Base-by-base conservation (phyloP, 805 yeast species). In the Lipomyces orientalis region DNA sequence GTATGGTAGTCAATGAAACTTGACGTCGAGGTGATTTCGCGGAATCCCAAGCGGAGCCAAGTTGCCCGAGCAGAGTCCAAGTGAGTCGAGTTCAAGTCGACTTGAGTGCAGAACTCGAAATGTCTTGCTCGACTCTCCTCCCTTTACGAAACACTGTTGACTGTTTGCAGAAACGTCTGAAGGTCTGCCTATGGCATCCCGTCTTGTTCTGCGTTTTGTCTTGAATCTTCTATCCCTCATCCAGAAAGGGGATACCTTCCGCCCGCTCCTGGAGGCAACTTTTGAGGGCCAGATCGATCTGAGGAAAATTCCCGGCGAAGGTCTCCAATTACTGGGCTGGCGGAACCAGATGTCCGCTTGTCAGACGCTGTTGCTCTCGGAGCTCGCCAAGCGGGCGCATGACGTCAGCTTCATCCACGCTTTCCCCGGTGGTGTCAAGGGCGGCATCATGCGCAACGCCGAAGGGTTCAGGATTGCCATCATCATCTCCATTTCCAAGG, bases 351-450 rank as follows among this genome's bases (percentile, higher is more conserved):
- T 33, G 10, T 8, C 60, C 49, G 9, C 60, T 25, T 7, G 9
- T 25, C 31, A 25, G 31, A 56, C 60, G 49, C 29, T 56, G 35
- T 10, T 34, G 61, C 60, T 56, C 10, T 7, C 9, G 19, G 60
- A 33, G 49, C 3, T 35, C n/a, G 60, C 60, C 14, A 8, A 16
- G 37, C 29, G 43, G 31, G 35, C 60, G 16, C 60, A 12, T 12
- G 60, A 34, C 31, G 60, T 56, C 43, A 56, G 49, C 37, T 56
- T 56, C 49, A 35, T 56, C 29, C 60, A 56, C 34, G 60, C 29
- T 33, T 35, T 35, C 43, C 60, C 60, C 14, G 60, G 60, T n/a
- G 61, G 4, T 4, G 60, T 56, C 12, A 56, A 56, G 43, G 29
- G 34, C 29, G 43, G 43, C 10, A 33, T 56, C 49, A 25, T 56